A percentile compares a stretch with the other conserved stretches of the same genome.
Evolutionary conservation across 257 asterid species (phyloP).

Genomic region (Scutellaria galericulata): DNA sequence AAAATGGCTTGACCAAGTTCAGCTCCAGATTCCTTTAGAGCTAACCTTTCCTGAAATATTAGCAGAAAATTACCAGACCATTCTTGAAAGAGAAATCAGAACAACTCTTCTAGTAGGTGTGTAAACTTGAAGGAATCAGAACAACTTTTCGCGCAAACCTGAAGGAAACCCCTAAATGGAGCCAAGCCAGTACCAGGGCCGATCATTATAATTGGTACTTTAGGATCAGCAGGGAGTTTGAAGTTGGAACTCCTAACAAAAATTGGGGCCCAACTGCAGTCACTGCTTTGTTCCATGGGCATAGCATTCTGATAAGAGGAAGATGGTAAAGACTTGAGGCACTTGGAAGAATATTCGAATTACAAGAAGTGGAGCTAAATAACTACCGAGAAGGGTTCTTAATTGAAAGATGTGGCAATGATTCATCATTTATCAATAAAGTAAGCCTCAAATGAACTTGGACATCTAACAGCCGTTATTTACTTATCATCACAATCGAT

Average conservation of each 20-base stretch:
- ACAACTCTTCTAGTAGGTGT: not conserved
- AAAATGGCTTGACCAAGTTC: slow-evolving; percentile 86
- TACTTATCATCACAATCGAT: not conserved
- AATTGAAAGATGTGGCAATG: not conserved
- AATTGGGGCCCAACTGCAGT: slow-evolving; percentile 84
- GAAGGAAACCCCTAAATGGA: slow-evolving; percentile 98
- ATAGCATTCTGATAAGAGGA: slow-evolving; percentile 69
- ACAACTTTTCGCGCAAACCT: slow-evolving; percentile 57
- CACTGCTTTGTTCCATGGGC: slow-evolving; percentile 68
- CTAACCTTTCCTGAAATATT: slow-evolving; percentile 83
- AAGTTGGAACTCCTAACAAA: slow-evolving; percentile 86
- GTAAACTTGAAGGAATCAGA: slow-evolving; percentile 9
- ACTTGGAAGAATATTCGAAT: slow-evolving; percentile 20
- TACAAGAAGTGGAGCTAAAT: not conserved
- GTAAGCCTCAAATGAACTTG: not conserved
- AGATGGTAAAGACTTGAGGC: slow-evolving; percentile 27
- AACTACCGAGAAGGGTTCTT: not conserved
- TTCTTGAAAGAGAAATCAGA: slow-evolving; percentile 23
- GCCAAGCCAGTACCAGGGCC: slow-evolving; percentile 99
- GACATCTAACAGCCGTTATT: not conserved
- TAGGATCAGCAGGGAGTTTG: slow-evolving; percentile 82
- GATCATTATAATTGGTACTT: slow-evolving; percentile 82
- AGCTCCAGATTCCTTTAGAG: slow-evolving; percentile 80
- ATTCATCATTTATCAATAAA: slow-evolving; percentile 17
- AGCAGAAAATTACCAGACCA: not conserved